Conservation (phyloP, 768 basidiomycete species). For the Leucosporidium creatinivorum region DNA sequence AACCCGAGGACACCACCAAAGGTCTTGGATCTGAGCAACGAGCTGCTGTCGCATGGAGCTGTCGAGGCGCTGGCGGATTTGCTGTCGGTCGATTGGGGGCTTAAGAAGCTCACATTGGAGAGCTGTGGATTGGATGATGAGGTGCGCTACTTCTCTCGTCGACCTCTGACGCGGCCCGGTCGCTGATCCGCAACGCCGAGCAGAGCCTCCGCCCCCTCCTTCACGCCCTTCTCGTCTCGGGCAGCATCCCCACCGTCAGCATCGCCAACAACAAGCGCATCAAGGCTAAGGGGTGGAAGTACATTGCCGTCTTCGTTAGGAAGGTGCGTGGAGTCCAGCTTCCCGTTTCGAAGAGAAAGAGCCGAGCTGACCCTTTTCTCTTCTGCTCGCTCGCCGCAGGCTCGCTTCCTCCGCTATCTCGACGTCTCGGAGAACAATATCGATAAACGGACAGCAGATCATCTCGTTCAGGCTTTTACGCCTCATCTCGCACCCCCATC, state of each 20-base stretch:
- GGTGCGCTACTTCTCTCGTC: conserved; percentile 47
- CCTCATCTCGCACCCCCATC: conserved; percentile 38
- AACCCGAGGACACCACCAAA: conserved; percentile 52
- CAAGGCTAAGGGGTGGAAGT: conserved; percentile 64
- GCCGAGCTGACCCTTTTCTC: not conserved
- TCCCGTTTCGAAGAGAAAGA: not conserved
- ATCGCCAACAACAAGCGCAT: conserved; percentile 79
- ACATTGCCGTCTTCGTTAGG: conserved; percentile 70
- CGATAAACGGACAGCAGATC: conserved; percentile 78
- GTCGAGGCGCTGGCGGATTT: conserved; percentile 83
- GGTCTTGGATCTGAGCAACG: conserved; percentile 69
- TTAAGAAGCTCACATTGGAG: conserved; percentile 73
- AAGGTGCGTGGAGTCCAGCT: conserved; percentile 51
- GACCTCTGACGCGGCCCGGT: not conserved
- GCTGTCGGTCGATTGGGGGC: conserved; percentile 85
- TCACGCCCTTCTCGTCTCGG: conserved; percentile 78
- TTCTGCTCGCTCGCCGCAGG: conserved; percentile 45
- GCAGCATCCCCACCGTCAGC: conserved; percentile 69
- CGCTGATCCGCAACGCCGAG: not conserved
- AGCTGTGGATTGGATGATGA: conserved; percentile 81
- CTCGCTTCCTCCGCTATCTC: conserved; percentile 70
- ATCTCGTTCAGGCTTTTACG: conserved; percentile 62
- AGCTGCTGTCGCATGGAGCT: conserved; percentile 60
- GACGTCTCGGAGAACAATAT: conserved; percentile 79
- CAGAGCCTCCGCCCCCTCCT: conserved; percentile 81